Evolutionary conservation across 2,329 filamentous ascomycete species (phyloP).

Genomic region (Raffaelea albimanens): DNA sequence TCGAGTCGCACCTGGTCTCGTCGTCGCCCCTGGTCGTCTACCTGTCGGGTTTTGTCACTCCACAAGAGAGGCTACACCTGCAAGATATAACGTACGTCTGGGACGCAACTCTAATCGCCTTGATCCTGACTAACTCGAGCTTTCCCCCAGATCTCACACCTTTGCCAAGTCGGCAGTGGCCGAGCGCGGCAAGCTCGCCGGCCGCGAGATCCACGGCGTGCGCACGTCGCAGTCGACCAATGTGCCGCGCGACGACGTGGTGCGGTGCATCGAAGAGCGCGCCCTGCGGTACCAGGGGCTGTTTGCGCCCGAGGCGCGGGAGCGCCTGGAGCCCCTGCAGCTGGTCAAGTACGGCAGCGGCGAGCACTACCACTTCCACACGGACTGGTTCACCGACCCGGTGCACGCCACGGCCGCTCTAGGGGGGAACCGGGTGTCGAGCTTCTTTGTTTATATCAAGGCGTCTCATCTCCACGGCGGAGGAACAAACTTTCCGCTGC

Average conservation of each 20-base stretch:
- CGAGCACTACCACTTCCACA: slow-evolving; percentile 39
- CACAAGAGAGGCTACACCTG: slow-evolving; percentile 30
- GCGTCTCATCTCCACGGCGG: slow-evolving; percentile 21
- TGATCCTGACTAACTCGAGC: neutral
- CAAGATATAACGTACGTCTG: slow-evolving; percentile 30
- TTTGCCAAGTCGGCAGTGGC: slow-evolving; percentile 35
- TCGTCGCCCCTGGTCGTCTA: slow-evolving; percentile 41
- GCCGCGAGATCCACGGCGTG: slow-evolving; percentile 24
- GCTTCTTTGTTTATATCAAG: slow-evolving; percentile 38
- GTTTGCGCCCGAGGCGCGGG: slow-evolving; percentile 19
- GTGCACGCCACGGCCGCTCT: slow-evolving; percentile 25
- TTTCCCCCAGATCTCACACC: slow-evolving; percentile 25
- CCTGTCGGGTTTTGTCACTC: slow-evolving; percentile 34
- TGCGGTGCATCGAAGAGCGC: slow-evolving; percentile 36
- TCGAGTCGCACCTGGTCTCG: slow-evolving; percentile 33
- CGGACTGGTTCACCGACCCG: slow-evolving; percentile 38
- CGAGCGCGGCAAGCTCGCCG: slow-evolving; percentile 12
- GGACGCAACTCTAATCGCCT: neutral
- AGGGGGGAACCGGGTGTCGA: slow-evolving; percentile 34
- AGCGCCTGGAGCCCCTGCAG: slow-evolving; percentile 36
- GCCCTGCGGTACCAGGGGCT: slow-evolving; percentile 36
- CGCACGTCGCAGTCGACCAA: slow-evolving; percentile 37
- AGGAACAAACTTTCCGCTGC: slow-evolving; percentile 38
- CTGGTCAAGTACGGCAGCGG: slow-evolving; percentile 35
- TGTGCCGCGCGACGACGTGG: slow-evolving; percentile 30